phyloP scores from a whole-genome alignment of 108 stramenopile species.

The Seminavis robusta region DNA sequence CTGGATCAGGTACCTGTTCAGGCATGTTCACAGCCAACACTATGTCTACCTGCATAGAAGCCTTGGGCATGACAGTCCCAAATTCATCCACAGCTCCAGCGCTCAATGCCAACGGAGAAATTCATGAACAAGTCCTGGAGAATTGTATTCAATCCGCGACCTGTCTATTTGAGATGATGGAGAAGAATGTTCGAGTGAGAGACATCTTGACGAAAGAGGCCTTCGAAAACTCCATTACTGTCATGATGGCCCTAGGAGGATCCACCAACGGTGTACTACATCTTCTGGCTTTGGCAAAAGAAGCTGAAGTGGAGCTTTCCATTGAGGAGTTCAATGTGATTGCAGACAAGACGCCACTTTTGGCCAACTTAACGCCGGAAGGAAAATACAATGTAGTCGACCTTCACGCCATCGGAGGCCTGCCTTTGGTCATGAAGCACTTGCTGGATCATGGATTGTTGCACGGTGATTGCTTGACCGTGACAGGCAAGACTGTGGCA shows the following conservation, averaged over 20 bases:
- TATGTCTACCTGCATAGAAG: neutral
- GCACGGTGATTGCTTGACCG: slow-evolving; percentile 51
- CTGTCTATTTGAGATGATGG: slow-evolving; percentile 12
- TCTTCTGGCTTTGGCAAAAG: slow-evolving; percentile 53
- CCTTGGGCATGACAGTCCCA: slow-evolving; percentile 1
- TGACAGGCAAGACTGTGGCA: slow-evolving; percentile 50
- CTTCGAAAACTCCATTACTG: slow-evolving; percentile 59
- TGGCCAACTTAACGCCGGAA: slow-evolving; percentile 53
- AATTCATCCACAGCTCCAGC: neutral
- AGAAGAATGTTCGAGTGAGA: slow-evolving; percentile 42
- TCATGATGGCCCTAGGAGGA: slow-evolving; percentile 54
- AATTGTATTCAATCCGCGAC: neutral
- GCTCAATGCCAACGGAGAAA: neutral
- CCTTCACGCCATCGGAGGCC: slow-evolving; percentile 43
- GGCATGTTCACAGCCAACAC: slow-evolving; percentile 2
- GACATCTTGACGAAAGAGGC: slow-evolving; percentile 61
- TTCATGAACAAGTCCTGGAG: neutral
- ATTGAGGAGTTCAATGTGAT: slow-evolving; percentile 51
- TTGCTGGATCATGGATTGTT: slow-evolving; percentile 43
- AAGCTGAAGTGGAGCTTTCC: slow-evolving; percentile 36
- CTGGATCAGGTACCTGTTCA: neutral
- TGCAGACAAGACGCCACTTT: slow-evolving; percentile 17
- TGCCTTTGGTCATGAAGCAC: slow-evolving; percentile 51
- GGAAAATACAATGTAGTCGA: slow-evolving; percentile 62
- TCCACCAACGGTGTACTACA: slow-evolving; percentile 65